These are phyloP conservation scores for Coniferiporia weirii DNA, from an alignment of 1,284 basidiomycete species.

Conservation along the genomic window DNA sequence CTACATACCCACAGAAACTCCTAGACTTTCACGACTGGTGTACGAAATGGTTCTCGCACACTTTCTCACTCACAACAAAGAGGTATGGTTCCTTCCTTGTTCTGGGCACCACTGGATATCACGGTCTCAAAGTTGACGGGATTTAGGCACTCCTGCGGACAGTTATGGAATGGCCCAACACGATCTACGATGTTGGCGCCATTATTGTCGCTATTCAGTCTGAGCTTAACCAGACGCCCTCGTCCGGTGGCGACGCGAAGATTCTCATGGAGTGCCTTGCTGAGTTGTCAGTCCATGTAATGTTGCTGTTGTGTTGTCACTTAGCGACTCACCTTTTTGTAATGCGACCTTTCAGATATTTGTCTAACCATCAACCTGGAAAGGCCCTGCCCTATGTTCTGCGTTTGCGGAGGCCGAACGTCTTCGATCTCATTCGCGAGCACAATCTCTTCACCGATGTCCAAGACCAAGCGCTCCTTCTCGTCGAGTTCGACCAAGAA, in stretches of 20 bases:
- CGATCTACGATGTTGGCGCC: slow-evolving; percentile 84
- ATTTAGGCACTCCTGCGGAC: slow-evolving; percentile 68
- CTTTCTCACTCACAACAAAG: slow-evolving; percentile 74
- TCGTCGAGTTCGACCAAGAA: slow-evolving; percentile 94
- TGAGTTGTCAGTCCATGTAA: slow-evolving; percentile 60
- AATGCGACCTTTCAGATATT: slow-evolving; percentile 50
- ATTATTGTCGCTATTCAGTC: slow-evolving; percentile 87
- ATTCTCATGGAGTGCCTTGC: slow-evolving; percentile 89
- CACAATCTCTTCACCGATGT: slow-evolving; percentile 95
- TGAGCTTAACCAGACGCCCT: slow-evolving; percentile 65
- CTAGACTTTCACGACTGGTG: slow-evolving; percentile 76
- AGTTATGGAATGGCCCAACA: slow-evolving; percentile 84
- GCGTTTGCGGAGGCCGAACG: slow-evolving; percentile 79
- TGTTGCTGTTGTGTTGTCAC: neutral
- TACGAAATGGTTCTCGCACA: slow-evolving; percentile 96
- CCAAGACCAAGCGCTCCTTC: slow-evolving; percentile 85
- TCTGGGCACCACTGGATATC: slow-evolving; percentile 2
- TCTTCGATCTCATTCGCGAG: slow-evolving; percentile 93
- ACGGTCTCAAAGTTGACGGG: neutral
- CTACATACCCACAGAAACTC: slow-evolving; percentile 78
- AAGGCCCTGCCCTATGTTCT: slow-evolving; percentile 92
- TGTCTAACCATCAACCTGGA: slow-evolving; percentile 84
- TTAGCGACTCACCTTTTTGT: neutral
- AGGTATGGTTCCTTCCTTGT: slow-evolving; percentile 40
- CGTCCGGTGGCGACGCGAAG: slow-evolving; percentile 44